Evolutionary conservation across 2,329 filamentous ascomycete genomes (phyloP), one percentile per base, ranked within the genome.

Genomic region (Fonsecaea nubica): DNA sequence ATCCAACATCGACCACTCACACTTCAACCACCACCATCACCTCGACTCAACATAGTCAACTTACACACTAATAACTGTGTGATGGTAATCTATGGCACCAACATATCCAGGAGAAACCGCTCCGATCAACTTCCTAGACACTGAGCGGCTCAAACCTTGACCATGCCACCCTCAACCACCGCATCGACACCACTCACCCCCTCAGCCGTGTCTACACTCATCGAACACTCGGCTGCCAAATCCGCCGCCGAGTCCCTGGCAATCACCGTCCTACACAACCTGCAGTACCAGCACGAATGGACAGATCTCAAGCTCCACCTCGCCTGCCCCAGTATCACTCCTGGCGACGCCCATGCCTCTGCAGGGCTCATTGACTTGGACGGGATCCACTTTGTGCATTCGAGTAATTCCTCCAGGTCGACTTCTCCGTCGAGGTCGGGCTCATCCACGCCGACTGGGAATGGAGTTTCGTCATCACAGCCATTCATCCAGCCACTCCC

Each of bases 261-360:
- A 8, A 76, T 84, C 56, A 85, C 89, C 76, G 81, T 88, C 72
- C 80, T 85, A 57, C 87, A 90, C 78, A 89, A 89, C 76, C 85
- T 90, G 71, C 82, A 85, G 74, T 80, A 87, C 76, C 86, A 89
- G 74, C 87, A 90, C 75, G 77, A 82, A 42, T 90, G 87, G 87
- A 83, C 84, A 40, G 79, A 80, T 36, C 78, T 89, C n/a, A 78
- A 79, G 62, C 77, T 86, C 15, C 62, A 70, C 57, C 52, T 67
- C 35, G 40, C 65, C 79, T 10, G 75, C 79, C n/a, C 57, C 25
- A 63, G 62, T 12, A 18, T 6, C 12, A 25, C 25, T 66, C 79
- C 77, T 18, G 75, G 77, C 66, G 33, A 74, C 73, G 59, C n/a
- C 15, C 38, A 45, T 10, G 25, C 15, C 18, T 18, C 54, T 30